Percentiles rank a stretch among this genome's conserved stretches.
Conservation (phyloP, 257 asterid genomes). For the Nicotiana sylvestris region DNA sequence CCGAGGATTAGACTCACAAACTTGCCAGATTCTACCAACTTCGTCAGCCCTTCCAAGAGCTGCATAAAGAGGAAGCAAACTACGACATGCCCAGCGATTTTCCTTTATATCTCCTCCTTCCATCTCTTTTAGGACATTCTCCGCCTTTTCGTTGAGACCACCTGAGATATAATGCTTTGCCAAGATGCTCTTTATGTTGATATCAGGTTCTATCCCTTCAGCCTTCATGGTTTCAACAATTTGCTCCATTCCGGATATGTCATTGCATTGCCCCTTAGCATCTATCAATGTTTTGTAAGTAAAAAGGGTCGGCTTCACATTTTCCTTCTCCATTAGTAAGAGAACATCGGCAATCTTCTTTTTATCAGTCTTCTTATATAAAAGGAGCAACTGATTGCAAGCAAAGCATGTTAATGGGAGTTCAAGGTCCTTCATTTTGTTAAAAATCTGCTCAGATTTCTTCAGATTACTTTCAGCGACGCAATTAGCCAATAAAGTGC, state of each 20-base stretch:
- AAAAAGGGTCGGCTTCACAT: constrained; percentile 45
- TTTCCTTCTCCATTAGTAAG: constrained; percentile 62
- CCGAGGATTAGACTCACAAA: constrained; percentile 49
- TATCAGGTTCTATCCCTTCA: constrained; percentile 46
- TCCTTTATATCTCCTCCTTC: constrained; percentile 43
- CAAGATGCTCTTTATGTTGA: constrained; percentile 23
- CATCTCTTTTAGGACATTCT: constrained; percentile 50
- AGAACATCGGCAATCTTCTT: constrained; percentile 67
- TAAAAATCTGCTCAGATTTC: constrained; percentile 59
- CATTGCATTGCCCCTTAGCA: constrained; percentile 56
- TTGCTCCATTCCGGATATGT: constrained; percentile 68
- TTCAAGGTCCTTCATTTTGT: constrained; percentile 52
- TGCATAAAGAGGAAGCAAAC: constrained; percentile 66
- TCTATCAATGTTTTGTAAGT: constrained; percentile 59
- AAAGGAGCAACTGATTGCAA: constrained; percentile 65
- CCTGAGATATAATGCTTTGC: constrained; percentile 40
- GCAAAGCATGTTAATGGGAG: constrained; percentile 45
- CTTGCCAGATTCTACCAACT: constrained; percentile 63
- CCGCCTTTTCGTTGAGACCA: constrained; percentile 64
- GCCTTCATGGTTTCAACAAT: constrained; percentile 54
- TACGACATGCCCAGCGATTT: constrained; percentile 41
- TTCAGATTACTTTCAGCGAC: constrained; percentile 33
- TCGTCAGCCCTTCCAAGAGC: constrained; percentile 53
- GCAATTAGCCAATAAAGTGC: constrained; percentile 58
- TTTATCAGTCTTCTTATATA: constrained; percentile 54